phyloP scores from a whole-genome alignment of 1,284 basidiomycete genomes.

The Trametes hirsuta region DNA sequence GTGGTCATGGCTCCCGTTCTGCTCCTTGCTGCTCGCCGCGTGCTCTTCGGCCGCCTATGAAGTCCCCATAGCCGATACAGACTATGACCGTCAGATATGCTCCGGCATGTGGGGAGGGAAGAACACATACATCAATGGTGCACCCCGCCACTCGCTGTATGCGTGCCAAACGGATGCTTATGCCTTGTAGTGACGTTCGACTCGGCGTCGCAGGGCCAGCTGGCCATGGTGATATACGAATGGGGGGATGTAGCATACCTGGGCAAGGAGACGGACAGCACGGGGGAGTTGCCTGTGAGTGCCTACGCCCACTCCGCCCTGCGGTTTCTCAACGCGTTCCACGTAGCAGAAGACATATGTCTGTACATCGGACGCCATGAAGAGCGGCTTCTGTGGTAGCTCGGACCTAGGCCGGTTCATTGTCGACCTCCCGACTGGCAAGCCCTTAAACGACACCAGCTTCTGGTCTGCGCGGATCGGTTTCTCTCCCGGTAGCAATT shows the following conservation, averaged over 20 bases:
- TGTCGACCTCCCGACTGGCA: constrained; percentile 65
- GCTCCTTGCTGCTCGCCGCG: constrained; percentile 22
- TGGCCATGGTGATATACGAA: constrained; percentile 95
- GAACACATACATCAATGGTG: constrained; percentile 87
- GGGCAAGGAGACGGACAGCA: constrained; percentile 71
- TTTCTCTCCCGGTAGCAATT: constrained; percentile 40
- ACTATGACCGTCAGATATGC: constrained; percentile 88
- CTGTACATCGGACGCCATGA: constrained; percentile 79
- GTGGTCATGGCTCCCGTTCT: constrained; percentile 29
- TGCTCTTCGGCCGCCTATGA: constrained; percentile 53
- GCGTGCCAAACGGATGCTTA: constrained; percentile 14
- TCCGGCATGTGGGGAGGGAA: constrained; percentile 91
- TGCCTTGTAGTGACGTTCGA: constrained; percentile 77
- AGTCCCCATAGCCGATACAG: constrained; percentile 69
- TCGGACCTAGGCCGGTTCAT: constrained; percentile 86
- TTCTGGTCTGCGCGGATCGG: constrained; percentile 78
- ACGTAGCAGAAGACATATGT: constrained; percentile 86
- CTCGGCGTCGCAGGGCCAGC: constrained; percentile 79
- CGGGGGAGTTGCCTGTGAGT: constrained; percentile 71
- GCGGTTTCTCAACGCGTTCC: constrained; percentile 18
- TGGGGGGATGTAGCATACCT: constrained; percentile 88
- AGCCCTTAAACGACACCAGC: constrained; percentile 67
- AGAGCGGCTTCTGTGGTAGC: constrained; percentile 68
- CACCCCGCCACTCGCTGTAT: constrained; percentile 28
- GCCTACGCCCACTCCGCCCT: neutral